Evolutionary conservation across 2,329 filamentous ascomycete species (phyloP).

Genomic region (Xenosphaeropsis pyriputrescens): DNA sequence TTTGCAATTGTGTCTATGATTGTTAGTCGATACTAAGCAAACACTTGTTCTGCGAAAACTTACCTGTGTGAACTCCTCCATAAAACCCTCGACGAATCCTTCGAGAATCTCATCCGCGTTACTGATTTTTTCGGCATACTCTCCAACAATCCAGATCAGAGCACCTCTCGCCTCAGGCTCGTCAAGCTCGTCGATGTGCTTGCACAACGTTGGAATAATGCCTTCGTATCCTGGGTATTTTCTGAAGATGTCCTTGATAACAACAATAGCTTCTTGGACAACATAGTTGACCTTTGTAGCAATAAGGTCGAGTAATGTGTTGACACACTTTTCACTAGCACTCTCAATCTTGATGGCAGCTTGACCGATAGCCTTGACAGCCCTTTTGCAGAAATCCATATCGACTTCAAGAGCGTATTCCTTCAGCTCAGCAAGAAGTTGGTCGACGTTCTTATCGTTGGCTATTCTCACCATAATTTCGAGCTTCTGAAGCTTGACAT

Average conservation of each 20-base stretch:
- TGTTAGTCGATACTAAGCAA: no score
- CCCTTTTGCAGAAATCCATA: slow-evolving; percentile 94
- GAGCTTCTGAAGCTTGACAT: slow-evolving; percentile 93
- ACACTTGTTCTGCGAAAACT: slow-evolving; percentile 12
- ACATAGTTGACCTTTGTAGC: slow-evolving; percentile 98
- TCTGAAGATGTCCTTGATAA: slow-evolving; percentile 96
- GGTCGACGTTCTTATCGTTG: slow-evolving; percentile 92
- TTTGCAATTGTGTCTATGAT: slow-evolving; percentile 81
- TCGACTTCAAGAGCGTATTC: slow-evolving; percentile 97
- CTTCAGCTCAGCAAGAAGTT: slow-evolving; percentile 84
- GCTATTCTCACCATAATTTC: slow-evolving; percentile 99
- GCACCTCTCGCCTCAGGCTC: slow-evolving; percentile 83
- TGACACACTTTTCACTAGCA: slow-evolving; percentile 90
- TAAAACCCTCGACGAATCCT: slow-evolving; percentile 85
- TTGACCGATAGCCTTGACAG: slow-evolving; percentile 92
- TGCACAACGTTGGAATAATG: slow-evolving; percentile 89
- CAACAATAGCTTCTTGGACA: slow-evolving; percentile 95
- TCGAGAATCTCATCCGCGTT: slow-evolving; percentile 92
- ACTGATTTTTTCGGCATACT: slow-evolving; percentile 98
- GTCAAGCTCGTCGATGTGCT: slow-evolving; percentile 93
- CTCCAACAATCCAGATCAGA: slow-evolving; percentile 96
- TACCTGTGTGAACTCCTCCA: slow-evolving; percentile 91
- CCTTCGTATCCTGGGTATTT: slow-evolving; percentile 97
- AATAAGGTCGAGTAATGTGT: slow-evolving; percentile 83
- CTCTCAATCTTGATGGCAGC: slow-evolving; percentile 97